These are phyloP conservation scores for Lentinula guzmanii DNA, from an alignment of 768 basidiomycete genomes.

Conservation along the genomic window DNA sequence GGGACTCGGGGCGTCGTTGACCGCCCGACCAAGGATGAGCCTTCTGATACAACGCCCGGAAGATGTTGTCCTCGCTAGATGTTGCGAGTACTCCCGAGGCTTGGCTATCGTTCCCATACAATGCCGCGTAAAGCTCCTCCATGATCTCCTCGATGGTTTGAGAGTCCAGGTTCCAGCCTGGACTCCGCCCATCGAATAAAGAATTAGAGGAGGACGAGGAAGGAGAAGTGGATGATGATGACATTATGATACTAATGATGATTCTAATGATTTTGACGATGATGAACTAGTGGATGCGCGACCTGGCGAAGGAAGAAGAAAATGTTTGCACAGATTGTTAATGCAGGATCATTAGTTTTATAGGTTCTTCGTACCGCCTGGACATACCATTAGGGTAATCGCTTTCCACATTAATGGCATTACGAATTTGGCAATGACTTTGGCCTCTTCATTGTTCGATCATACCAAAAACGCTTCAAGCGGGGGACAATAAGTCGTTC, in stretches of 20 bases:
- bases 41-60: background rate
- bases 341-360: background rate
- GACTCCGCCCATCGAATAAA: background rate
- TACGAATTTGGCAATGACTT: background rate
- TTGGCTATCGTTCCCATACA: background rate
- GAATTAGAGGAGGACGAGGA: background rate
- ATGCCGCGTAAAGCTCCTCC: background rate
- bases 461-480: background rate
- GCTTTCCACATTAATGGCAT: background rate
- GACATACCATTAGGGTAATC: background rate
- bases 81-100: background rate
- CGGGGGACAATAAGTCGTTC: background rate
- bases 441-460: background rate
- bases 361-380: background rate
- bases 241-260: background rate
- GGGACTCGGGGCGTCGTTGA: background rate
- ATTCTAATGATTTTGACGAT: background rate
- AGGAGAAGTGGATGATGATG: background rate
- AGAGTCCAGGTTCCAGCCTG: background rate
- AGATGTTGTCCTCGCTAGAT: background rate
- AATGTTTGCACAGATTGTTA: background rate
- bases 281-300: background rate
- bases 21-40: background rate
- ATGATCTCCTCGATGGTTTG: background rate
- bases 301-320: background rate